Conservation (phyloP, 78 protist genomes). For the Cyanophora paradoxa region DNA sequence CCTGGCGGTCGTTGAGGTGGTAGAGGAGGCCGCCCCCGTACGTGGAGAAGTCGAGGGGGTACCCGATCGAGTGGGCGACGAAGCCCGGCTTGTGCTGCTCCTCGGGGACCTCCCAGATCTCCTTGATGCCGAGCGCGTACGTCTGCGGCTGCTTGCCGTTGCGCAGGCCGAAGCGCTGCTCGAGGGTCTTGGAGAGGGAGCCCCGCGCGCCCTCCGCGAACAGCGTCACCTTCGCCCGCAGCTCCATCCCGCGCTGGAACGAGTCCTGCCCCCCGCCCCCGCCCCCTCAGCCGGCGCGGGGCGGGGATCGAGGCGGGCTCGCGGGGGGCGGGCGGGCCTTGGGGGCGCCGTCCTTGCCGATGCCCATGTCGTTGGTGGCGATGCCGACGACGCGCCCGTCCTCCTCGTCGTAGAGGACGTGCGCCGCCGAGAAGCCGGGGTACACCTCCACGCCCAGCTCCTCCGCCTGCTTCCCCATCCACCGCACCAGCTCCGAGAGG, state of each 20-base stretch:
- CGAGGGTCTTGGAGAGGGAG: constrained; percentile 60
- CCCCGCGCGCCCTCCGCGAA: constrained; percentile 95
- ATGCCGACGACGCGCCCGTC: constrained; percentile 60
- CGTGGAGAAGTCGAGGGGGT: constrained; percentile 71
- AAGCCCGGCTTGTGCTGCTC: constrained; percentile 50
- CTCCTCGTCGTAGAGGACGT: constrained; percentile 53
- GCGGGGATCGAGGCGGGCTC: too few species aligned
- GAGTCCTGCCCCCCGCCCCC: too few species aligned
- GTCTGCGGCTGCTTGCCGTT: constrained; percentile 66
- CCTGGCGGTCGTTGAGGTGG: constrained; percentile 66
- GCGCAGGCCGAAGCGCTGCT: constrained; percentile 58
- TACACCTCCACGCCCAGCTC: constrained; percentile 89
- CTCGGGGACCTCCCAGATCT: constrained; percentile 85
- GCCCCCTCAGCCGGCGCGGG: too few species aligned
- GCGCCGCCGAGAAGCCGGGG: constrained; percentile 82
- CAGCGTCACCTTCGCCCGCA: constrained; percentile 73
- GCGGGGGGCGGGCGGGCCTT: too few species aligned
- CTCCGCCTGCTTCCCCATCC: constrained; percentile 88
- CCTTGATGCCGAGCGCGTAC: constrained; percentile 92
- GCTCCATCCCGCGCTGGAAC: constrained; percentile 88
- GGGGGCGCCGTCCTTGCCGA: constrained; percentile 57
- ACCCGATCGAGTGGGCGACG: constrained; percentile 86
- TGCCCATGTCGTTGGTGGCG: constrained; percentile 81
- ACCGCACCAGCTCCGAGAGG: constrained; percentile 66
- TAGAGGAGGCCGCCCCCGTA: constrained; percentile 92